Percentiles rank a stretch among this genome's conserved stretches.
Conservation (phyloP, 768 basidiomycete genomes). For the Lentinula sp. region DNA sequence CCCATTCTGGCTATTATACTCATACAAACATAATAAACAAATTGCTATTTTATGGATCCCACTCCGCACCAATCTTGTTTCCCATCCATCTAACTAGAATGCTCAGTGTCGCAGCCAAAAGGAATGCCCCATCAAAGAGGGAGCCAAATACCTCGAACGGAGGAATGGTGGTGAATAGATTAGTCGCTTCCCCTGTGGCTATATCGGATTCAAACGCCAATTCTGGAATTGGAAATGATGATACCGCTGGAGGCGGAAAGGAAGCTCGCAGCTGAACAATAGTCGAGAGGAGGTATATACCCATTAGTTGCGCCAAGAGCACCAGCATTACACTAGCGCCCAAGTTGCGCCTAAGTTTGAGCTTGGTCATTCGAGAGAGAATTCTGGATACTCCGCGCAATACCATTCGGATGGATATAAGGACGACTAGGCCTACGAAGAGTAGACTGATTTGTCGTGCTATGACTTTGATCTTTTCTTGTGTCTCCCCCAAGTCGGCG, state of each 20-base stretch:
- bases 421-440: conserved; percentile 72
- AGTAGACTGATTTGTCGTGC: conserved; percentile 53
- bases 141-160: conserved; percentile 68
- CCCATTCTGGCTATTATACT: no score
- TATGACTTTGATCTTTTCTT: conserved; percentile 31
- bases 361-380: conserved; percentile 53
- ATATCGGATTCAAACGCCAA: background rate
- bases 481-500: conserved; percentile 13
- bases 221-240: background rate
- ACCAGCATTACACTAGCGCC: conserved; percentile 76
- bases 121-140: conserved; percentile 70
- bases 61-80: conserved; percentile 31
- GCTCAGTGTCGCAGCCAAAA: conserved; percentile 48
- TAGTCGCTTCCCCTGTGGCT: conserved; percentile 15
- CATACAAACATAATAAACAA: background rate
- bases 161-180: conserved; percentile 69
- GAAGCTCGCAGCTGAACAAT: conserved; percentile 77
- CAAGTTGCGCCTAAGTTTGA: conserved; percentile 36
- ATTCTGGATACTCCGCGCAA: conserved; percentile 62
- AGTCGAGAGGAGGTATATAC: conserved; percentile 78
- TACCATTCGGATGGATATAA: conserved; percentile 66
- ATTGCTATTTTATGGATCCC: background rate
- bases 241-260: conserved; percentile 53
- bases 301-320: conserved; percentile 79
- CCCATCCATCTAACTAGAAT: conserved; percentile 46